phyloP scores from a whole-genome alignment of 768 basidiomycete genomes.

The Mrakia blollopis region DNA sequence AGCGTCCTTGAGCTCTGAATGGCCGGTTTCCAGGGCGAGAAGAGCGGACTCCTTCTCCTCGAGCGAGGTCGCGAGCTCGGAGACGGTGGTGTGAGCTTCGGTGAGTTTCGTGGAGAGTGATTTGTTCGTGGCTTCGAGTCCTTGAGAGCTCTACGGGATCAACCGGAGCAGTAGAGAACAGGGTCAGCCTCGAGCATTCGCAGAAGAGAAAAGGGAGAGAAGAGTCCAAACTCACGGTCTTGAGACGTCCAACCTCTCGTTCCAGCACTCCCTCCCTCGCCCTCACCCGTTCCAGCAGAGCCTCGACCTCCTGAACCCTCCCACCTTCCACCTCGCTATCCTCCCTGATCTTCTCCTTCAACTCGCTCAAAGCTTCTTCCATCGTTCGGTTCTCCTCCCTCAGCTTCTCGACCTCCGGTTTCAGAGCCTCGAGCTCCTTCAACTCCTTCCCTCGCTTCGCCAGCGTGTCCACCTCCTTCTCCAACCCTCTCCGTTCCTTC shows the following conservation, averaged over 20 bases:
- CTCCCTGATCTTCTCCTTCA: slow-evolving; percentile 15
- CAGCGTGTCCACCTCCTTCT: slow-evolving; percentile 20
- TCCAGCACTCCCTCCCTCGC: slow-evolving; percentile 21
- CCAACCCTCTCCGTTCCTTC: slow-evolving; percentile 25
- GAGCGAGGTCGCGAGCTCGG: slow-evolving; percentile 58
- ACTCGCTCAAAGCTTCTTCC: background rate
- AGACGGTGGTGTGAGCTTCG: slow-evolving; percentile 45
- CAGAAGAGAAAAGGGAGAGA: no score
- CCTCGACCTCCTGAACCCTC: slow-evolving; percentile 31
- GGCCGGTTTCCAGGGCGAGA: slow-evolving; percentile 37
- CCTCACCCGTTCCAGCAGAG: slow-evolving; percentile 19
- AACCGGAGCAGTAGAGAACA: background rate
- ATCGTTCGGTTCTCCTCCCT: slow-evolving; percentile 2
- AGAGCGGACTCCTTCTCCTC: slow-evolving; percentile 50
- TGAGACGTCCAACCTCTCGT: slow-evolving; percentile 27
- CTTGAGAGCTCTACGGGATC: slow-evolving; percentile 6
- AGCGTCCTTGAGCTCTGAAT: slow-evolving; percentile 53
- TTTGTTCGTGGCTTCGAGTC: slow-evolving; percentile 6
- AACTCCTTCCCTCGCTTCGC: slow-evolving; percentile 16
- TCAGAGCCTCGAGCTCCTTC: slow-evolving; percentile 20
- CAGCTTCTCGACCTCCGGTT: slow-evolving; percentile 5
- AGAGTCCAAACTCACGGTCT: slow-evolving; percentile 11
- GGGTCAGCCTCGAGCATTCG: background rate
- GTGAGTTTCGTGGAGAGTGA: slow-evolving; percentile 6
- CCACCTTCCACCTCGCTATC: slow-evolving; percentile 27